Evolutionary conservation across 441 rosid genomes (phyloP).

Genomic region (Mallotus japonicus): DNA sequence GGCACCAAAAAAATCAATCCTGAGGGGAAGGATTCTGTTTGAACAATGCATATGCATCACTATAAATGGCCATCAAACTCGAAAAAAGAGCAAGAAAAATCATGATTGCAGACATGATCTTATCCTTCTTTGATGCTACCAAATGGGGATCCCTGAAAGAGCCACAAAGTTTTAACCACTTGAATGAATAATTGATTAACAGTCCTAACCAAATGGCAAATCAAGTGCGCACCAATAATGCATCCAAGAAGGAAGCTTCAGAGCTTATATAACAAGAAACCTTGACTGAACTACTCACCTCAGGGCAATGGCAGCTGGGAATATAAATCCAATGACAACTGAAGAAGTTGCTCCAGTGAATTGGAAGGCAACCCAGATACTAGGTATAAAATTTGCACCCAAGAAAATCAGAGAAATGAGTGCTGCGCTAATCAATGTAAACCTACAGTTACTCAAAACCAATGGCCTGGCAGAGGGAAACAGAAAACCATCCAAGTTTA

Average conservation of each 20-base stretch:
- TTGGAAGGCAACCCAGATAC: constrained; percentile 90
- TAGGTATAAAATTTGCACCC: constrained; percentile 84
- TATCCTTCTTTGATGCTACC: constrained; percentile 25
- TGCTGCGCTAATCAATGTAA: constrained; percentile 48
- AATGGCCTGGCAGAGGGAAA: constrained; percentile 69
- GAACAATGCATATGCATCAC: constrained; percentile 19
- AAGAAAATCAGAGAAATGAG: constrained; percentile 56
- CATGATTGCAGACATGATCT: constrained; percentile 11
- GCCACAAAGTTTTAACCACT: too few relatives aligned
- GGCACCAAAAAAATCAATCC: neutral
- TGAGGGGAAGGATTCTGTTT: constrained; percentile 14
- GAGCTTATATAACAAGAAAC: too few relatives aligned
- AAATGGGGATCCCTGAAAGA: constrained; percentile 24
- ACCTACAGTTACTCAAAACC: constrained; percentile 52
- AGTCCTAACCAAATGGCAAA: too few relatives aligned
- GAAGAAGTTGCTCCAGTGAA: constrained; percentile 88
- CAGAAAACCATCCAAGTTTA: constrained; percentile 79
- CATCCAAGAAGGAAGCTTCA: too few relatives aligned
- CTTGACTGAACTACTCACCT: constrained; percentile 38
- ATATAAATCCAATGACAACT: constrained; percentile 81
- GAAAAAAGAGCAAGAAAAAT: constrained; percentile 27
- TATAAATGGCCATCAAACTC: constrained; percentile 21
- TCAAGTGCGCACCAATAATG: too few relatives aligned
- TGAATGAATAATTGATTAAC: too few relatives aligned
- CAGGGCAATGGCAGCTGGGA: constrained; percentile 73